Evolutionary conservation across 768 basidiomycete species (phyloP), one percentile per base, ranked within the genome.

Genomic region (Pleurotus ostreatus): DNA sequence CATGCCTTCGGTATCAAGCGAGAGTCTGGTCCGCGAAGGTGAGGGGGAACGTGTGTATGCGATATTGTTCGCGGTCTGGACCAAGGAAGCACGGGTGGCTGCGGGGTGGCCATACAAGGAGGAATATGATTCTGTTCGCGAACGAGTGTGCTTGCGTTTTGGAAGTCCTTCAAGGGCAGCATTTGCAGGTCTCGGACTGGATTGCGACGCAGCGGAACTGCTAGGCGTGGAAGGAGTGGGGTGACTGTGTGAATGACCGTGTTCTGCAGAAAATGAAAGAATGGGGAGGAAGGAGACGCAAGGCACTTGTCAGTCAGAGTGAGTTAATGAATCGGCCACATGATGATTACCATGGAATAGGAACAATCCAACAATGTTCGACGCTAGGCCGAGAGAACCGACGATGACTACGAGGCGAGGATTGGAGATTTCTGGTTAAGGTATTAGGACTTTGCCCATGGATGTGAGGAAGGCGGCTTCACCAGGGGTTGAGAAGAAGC

Each of bases 281-380:
- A 26, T 48, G 47, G 18, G 59, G 49, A 26, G 51, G 51, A 30
- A 37, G 16, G 55, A 22, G 20, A 18, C 20, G 18, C 51, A 38
- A 34, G 30, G 30, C 30, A 34, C 30, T 11, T 11, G 30, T 53
- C 39, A 40, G 51, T 53, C 51, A 41, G 51, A 18, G 23, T 18
- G 23, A 53, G 51, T 39, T 45, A 40, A 43, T 46, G 26, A 46
- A 48, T 51, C 34, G 9, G 54, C 34, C 34, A 62, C 25, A 54
- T 0, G 6, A 16, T 16, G 47, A 83, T 60, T 61, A 92, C 95
- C 97, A 64, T 95, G 94, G 79, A 98, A 98, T 48, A 99, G 74
- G 76, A 96, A 90, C 37, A 99, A 71, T 7, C 97, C 97, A 46
- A 98, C 80, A 23, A 98, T 78, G 65, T 99, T 99, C 22, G 94